phyloP scores from a whole-genome alignment of 257 asterid genomes.

The Capsicum rhomboideum region DNA sequence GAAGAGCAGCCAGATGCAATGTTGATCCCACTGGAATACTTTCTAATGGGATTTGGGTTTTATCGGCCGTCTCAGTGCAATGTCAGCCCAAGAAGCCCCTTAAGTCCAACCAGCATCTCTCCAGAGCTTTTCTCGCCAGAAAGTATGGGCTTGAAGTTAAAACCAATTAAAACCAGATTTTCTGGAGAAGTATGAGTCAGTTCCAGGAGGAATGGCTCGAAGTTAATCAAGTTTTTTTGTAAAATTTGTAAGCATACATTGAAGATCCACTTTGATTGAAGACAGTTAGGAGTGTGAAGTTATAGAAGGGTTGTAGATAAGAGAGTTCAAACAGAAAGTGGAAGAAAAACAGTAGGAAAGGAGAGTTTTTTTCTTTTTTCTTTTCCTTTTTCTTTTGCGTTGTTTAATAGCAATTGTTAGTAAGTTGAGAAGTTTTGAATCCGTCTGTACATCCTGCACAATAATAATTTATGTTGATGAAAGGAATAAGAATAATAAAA shows the following conservation, averaged over 20 bases:
- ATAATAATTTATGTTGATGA: conserved; percentile 14
- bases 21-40: conserved; percentile 55
- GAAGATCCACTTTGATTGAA: background rate
- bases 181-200: conserved; percentile 10
- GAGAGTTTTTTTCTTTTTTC: background rate
- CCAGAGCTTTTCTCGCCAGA: conserved; percentile 72
- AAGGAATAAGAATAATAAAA: conserved; percentile 6
- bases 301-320: conserved; percentile 20
- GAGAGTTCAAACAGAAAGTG: conserved; percentile 13
- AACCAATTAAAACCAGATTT: conserved; percentile 50
- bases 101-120: conserved; percentile 54
- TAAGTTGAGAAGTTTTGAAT: conserved; percentile 1
- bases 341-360: conserved; percentile 7
- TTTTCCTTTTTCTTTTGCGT: background rate
- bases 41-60: conserved; percentile 55
- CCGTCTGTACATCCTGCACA: conserved; percentile 22
- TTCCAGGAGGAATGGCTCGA: background rate
- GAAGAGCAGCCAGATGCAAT: conserved; percentile 69
- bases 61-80: conserved; percentile 39
- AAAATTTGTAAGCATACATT: conserved; percentile 3
- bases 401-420: conserved; percentile 5
- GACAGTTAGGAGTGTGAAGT: conserved; percentile 1
- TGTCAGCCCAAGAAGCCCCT: conserved; percentile 65
- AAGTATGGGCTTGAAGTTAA: conserved; percentile 67
- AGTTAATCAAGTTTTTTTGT: conserved; percentile 4